Evolutionary conservation across 1,139 yeast species (phyloP).

Genomic region (Diutina sp.): DNA sequence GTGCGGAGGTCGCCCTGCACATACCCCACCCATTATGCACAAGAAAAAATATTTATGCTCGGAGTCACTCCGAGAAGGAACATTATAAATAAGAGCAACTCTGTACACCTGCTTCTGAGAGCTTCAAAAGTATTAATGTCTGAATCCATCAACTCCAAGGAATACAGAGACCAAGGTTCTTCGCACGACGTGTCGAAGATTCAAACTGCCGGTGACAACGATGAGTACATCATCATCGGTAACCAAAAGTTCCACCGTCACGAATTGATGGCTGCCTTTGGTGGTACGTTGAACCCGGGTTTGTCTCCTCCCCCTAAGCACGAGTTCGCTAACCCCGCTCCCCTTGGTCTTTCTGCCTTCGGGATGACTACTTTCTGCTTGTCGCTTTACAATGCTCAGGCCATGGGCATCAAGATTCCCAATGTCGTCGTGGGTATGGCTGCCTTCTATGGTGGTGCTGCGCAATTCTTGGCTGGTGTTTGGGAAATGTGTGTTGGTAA

Average conservation of each 20-base stretch:
- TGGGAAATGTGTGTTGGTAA: constrained; percentile 57
- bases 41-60: background rate
- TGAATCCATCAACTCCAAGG: background rate
- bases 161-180: background rate
- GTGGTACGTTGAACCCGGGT: constrained; percentile 8
- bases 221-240: constrained; percentile 6
- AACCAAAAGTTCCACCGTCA: constrained; percentile 6
- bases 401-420: constrained; percentile 37
- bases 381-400: constrained; percentile 25
- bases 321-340: constrained; percentile 8
- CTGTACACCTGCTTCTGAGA: background rate
- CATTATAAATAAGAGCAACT: background rate
- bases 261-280: constrained; percentile 8
- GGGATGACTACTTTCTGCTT: constrained; percentile 8
- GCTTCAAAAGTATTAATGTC: background rate
- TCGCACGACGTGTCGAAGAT: constrained; percentile 3
- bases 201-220: constrained; percentile 6
- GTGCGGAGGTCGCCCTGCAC: background rate
- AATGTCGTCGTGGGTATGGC: constrained; percentile 36
- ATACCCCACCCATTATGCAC: background rate
- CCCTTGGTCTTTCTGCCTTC: constrained; percentile 7
- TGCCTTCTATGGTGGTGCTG: constrained; percentile 47
- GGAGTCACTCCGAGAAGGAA: background rate
- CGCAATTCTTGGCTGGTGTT: constrained; percentile 52
- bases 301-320: constrained; percentile 5